These are phyloP conservation scores for Tillandsia leiboldiana DNA, from an alignment of 176 grass and related monocot species.

Conservation along the genomic window DNA sequence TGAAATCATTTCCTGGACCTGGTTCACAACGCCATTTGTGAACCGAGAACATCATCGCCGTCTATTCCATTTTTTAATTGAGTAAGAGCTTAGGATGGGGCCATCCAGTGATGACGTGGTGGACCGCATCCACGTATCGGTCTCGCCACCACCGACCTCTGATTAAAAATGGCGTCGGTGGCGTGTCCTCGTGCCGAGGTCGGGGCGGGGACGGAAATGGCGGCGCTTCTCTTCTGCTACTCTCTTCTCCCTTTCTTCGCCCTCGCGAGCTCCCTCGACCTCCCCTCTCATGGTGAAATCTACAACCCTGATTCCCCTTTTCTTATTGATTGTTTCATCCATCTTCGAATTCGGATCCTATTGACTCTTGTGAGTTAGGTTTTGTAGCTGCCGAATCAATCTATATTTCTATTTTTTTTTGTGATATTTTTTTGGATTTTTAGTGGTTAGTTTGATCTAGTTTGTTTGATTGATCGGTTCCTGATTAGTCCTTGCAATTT, in stretches of 20 bases:
- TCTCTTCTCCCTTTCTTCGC: constrained; percentile 26
- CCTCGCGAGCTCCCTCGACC: constrained; percentile 19
- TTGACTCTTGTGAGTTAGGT: background rate
- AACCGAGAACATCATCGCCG: too few relatives aligned
- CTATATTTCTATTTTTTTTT: background rate
- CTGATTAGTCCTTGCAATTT: background rate
- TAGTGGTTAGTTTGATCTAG: background rate
- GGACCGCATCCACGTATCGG: too few relatives aligned
- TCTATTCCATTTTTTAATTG: too few relatives aligned
- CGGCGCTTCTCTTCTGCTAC: constrained; percentile 2
- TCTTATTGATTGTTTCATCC: background rate
- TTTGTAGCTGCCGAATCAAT: background rate
- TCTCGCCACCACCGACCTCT: background rate
- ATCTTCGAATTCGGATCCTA: background rate
- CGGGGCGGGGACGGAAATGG: constrained; percentile 10
- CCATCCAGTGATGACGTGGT: too few relatives aligned
- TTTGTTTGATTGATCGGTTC: background rate
- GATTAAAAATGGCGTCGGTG: background rate
- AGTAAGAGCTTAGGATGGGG: too few relatives aligned
- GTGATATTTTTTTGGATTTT: background rate
- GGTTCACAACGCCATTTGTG: too few relatives aligned
- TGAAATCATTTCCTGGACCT: background rate
- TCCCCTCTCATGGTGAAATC: constrained; percentile 20
- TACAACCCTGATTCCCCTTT: background rate
- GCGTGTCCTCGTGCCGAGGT: background rate